Evolutionary conservation across 202 grass and related monocot species (phyloP).

Genomic region (Sporobolus alterniflorus): DNA sequence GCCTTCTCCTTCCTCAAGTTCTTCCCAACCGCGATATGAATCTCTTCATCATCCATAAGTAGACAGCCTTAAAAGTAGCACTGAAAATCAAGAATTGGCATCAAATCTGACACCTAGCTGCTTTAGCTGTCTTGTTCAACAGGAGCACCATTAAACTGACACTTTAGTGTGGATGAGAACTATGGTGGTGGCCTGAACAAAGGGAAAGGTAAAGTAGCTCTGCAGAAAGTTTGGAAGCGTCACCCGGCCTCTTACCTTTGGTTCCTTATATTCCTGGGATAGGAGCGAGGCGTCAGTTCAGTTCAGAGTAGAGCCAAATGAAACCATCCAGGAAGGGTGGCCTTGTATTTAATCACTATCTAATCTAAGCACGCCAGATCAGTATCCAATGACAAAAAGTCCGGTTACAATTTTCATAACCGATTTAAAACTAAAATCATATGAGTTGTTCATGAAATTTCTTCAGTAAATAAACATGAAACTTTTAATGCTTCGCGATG

Average conservation of each 20-base stretch:
- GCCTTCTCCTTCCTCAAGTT: slow-evolving; percentile 53
- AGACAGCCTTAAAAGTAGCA: slow-evolving; percentile 15
- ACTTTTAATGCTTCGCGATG: slow-evolving; percentile 10
- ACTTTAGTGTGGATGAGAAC: neutral
- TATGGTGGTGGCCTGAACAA: neutral
- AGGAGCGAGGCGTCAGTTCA: too few species aligned
- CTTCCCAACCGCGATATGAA: slow-evolving; percentile 58
- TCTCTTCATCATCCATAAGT: slow-evolving; percentile 44
- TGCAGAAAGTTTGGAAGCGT: slow-evolving; percentile 17
- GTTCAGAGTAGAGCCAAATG: slow-evolving; percentile 28
- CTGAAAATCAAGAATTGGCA: slow-evolving; percentile 15
- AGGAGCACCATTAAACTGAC: neutral
- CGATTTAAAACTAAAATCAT: neutral
- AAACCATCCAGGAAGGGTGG: neutral
- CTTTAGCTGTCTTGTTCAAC: neutral
- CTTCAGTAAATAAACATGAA: neutral
- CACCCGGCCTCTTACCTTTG: slow-evolving; percentile 17
- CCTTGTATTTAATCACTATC: neutral
- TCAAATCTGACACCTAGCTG: neutral
- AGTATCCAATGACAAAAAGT: slow-evolving; percentile 28
- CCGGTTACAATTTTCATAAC: neutral
- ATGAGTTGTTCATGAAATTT: neutral
- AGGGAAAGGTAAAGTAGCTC: neutral
- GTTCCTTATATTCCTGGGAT: slow-evolving; percentile 27
- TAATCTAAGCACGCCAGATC: slow-evolving; percentile 8